Evolutionary conservation across 495 filamentous ascomycete genomes (phyloP), one percentile per base, ranked within the genome.

Genomic region (Penicillium cataractarum): DNA sequence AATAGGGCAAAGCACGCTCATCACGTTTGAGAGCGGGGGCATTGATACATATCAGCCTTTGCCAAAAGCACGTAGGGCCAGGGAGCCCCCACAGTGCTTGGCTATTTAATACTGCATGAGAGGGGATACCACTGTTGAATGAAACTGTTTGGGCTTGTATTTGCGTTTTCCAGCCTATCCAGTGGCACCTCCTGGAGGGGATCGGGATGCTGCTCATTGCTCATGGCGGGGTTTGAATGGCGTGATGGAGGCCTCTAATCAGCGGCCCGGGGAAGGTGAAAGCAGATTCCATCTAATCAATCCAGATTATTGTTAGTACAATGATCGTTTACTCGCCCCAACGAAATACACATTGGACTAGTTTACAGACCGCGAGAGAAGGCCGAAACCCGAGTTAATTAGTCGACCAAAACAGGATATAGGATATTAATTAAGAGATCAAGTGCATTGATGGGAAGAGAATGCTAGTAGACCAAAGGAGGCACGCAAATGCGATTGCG

Each of bases 181-280:
- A 29, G 32, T 61, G 33, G 50, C 8, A 22, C 12, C 22, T n/a
- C 26, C 39, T 50, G 24, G 40, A 53, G 48, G 33, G 19, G 31
- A 27, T 51, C 48, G 19, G 48, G 57, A 46, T 29, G 17, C 49
- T 60, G 44, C 12, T 33, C 55, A 73, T 79, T 75, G 75, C 72
- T 67, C 68, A 76, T 72, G 65, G 75, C 74, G 76, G 76, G 74
- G 75, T 64, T 58, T 15, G 32, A 44, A 79, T 79, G 74, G 66
- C 75, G 76, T 78, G 76, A 74, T 76, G 55, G 40, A 37, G 44
- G 52, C 7, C 31, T 44, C 46, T 62, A 42, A 37, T 60, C 59
- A 46, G 58, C 17, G 37, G 33, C 10, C 53, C 17, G 26, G 57
- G 31, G 55, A 46, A 60, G 51, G 52, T 42, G 37, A 58, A 59